These are phyloP conservation scores for Zygosaccharomyces gambellarensis DNA, from an alignment of 805 yeast genomes.

Conservation along the genomic window DNA sequence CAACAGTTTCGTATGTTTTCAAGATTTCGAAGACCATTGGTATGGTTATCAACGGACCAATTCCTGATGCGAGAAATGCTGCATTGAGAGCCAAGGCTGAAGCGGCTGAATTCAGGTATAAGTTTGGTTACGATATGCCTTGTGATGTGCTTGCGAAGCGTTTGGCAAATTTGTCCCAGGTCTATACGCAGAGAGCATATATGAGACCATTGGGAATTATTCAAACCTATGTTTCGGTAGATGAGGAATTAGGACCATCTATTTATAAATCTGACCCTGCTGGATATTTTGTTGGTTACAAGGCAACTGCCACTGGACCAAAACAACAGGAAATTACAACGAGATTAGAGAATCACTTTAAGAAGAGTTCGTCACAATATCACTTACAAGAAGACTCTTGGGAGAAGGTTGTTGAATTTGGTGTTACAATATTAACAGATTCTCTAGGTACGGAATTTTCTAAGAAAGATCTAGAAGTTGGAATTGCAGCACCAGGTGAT, in stretches of 20 bases:
- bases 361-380: slow-evolving; percentile 43
- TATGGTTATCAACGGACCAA: slow-evolving; percentile 88
- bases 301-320: slow-evolving; percentile 94
- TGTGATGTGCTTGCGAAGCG: slow-evolving; percentile 87
- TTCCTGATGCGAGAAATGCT: slow-evolving; percentile 90
- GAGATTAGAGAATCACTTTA: slow-evolving; percentile 82
- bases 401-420: slow-evolving; percentile 85
- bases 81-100: slow-evolving; percentile 91
- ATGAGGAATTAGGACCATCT: slow-evolving; percentile 85
- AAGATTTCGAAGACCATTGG: slow-evolving; percentile 78
- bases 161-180: slow-evolving; percentile 92
- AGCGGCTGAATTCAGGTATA: slow-evolving; percentile 90
- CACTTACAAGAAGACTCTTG: slow-evolving; percentile 57
- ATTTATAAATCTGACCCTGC: slow-evolving; percentile 96
- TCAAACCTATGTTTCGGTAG: slow-evolving; percentile 79
- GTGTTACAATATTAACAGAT: slow-evolving; percentile 78
- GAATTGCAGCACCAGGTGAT: slow-evolving; percentile 70
- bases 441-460: slow-evolving; percentile 90
- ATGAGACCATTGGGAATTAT: slow-evolving; percentile 98
- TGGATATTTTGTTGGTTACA: slow-evolving; percentile 86
- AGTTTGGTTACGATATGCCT: slow-evolving; percentile 96
- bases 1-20: slow-evolving; percentile 82
- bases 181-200: slow-evolving; percentile 95
- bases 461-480: slow-evolving; percentile 89
- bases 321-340: slow-evolving; percentile 95